These are phyloP conservation scores for Aureobasidium sp. DNA, from an alignment of 2,329 filamentous ascomycete species.

Conservation along the genomic window DNA sequence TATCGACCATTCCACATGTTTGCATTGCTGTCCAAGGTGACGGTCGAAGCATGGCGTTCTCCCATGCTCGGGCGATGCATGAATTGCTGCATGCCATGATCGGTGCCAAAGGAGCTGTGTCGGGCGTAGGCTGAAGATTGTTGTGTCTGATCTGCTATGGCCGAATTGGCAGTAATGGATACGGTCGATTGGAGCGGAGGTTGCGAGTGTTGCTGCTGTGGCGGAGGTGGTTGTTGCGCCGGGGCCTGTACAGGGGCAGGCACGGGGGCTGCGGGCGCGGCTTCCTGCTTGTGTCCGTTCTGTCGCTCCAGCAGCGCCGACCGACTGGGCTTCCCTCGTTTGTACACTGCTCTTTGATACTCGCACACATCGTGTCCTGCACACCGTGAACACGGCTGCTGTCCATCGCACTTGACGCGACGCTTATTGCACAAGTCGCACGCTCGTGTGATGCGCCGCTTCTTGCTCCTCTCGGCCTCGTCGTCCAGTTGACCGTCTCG, in stretches of 20 bases:
- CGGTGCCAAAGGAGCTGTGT: constrained; percentile 7
- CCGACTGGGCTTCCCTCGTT: constrained; percentile 10
- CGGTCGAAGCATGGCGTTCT: constrained; percentile 7
- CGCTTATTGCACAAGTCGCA: constrained; percentile 12
- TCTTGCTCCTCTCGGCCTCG: constrained; percentile 6
- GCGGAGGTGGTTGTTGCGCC: not conserved
- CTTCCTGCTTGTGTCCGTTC: constrained; percentile 10
- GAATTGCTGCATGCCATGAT: not conserved
- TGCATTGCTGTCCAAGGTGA: constrained; percentile 5
- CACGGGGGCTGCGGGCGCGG: not conserved
- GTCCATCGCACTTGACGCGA: constrained; percentile 7
- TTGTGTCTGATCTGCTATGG: not conserved
- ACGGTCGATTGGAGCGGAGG: not conserved
- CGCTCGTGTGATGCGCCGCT: constrained; percentile 8
- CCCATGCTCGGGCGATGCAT: constrained; percentile 5
- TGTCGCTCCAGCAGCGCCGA: constrained; percentile 8
- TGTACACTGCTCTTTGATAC: constrained; percentile 9
- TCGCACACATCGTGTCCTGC: constrained; percentile 10
- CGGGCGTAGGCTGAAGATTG: not conserved
- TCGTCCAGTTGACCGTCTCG: constrained; percentile 1
- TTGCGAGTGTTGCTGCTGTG: not conserved
- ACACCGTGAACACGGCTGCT: constrained; percentile 9
- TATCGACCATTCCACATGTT: constrained; percentile 11
- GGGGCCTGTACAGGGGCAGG: not conserved
- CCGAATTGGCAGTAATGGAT: not conserved